Conservation (phyloP, 1,284 basidiomycete genomes). For the Cryptococcus jaspeensis region DNA sequence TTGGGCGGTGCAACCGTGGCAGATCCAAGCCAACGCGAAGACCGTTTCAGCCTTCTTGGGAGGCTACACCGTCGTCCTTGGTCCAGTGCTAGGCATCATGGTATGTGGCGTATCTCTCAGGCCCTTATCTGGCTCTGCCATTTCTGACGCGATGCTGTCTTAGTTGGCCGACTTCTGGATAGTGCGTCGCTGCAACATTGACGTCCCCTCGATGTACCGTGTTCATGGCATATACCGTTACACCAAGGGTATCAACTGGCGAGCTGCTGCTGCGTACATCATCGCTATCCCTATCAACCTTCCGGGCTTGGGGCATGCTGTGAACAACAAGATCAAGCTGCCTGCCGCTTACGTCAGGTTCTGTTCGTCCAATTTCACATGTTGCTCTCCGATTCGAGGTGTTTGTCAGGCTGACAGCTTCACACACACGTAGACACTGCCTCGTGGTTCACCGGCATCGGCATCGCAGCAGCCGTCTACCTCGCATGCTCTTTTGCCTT, state of each 20-base stretch:
- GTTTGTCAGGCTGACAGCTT: no score
- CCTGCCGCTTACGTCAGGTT: not conserved
- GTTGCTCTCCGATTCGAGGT: not conserved
- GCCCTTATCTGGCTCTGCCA: not conserved
- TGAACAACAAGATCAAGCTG: not conserved
- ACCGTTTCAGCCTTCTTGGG: conserved; percentile 25
- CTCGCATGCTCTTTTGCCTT: not conserved
- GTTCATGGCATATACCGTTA: conserved; percentile 32
- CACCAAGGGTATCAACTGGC: conserved; percentile 45
- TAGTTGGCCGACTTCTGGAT: not conserved
- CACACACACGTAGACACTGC: not conserved
- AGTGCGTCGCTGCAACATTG: not conserved
- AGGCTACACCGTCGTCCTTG: not conserved
- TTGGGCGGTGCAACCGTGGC: conserved; percentile 48
- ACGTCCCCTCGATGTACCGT: not conserved
- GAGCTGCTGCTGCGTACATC: conserved; percentile 41
- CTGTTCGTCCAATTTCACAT: not conserved
- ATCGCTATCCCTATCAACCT: not conserved
- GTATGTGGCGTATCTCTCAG: not conserved
- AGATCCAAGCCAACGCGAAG: conserved; percentile 35
- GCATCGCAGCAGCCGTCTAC: not conserved
- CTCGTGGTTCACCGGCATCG: not conserved
- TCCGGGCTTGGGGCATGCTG: not conserved
- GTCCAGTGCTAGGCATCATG: not conserved
- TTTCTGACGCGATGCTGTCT: not conserved